Base-by-base conservation (phyloP, 371 early-diverging fungal genomes). In the Apophysomyces ossiformis region DNA sequence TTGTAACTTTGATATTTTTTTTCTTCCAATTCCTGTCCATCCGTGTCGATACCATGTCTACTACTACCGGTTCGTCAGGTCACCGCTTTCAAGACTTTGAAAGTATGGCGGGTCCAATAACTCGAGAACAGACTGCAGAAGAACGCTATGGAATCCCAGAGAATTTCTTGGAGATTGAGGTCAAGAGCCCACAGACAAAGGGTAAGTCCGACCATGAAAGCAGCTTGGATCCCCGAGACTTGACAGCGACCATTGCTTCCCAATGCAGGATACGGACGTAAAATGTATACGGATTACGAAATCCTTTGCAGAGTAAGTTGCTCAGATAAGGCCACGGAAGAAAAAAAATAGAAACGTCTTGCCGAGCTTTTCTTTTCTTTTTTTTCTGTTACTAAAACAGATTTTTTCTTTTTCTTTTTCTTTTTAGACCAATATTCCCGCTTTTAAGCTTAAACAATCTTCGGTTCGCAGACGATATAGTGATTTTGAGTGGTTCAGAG, bases 401-500 rank as follows among this genome's bases (percentile, higher is more conserved):
- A 2, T 2, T 26, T 2, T 26, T 26, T 3, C 3, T 2, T 26
- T 2, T 26, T 26, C 32, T 26, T 2, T 26, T 26, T 26, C 32
- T 38, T 36, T 57, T 15, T 82, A 94, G 93, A 98, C 98, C 46
- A 99, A 98, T 77, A 95, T 99, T 63, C 99, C 99, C 15, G 92
- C 94, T 21, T 99, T 97, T 87, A 98, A 98, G 79, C 69, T 93
- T 64, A 91, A 89, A 68, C 74, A 85, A 18, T 95, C 95, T 7
- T 75, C 83, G 21, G 98, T 98, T 36, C 89, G 98, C 38, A 84
- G 99, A 71, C 87, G 99, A 61, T 99, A 97, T 82, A 93, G 94
- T 75, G 99, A 99, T 71, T 99, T 98, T 76, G 99, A 97, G 77
- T 98, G 97, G 98, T 94, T 97, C 79, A 81, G 95, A 61, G 96